Base-by-base conservation (phyloP, 2,329 filamentous ascomycete species). In the Cladosporium cucumerinum region DNA sequence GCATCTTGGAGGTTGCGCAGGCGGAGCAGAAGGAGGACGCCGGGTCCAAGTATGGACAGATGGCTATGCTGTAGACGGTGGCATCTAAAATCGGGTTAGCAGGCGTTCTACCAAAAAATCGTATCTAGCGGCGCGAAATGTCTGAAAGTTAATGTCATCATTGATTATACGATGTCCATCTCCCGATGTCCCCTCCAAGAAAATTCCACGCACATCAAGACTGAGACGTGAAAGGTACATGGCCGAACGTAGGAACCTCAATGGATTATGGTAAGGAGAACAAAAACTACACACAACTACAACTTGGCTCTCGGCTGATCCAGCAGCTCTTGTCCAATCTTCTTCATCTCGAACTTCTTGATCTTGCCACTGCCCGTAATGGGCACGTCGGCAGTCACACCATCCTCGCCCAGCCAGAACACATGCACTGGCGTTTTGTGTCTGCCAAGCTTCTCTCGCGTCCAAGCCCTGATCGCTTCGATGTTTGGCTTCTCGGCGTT, bases 351-450 rank as follows among this genome's bases (percentile, higher is more conserved):
- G 68, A 79, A 80, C 69, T 81, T 81, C 69, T 78, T 77, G 49
- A 81, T 77, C 74, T 81, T 81, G 12, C 79, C 79, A 68, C 78
- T 81, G 1, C 78, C 79, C 1, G 79, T 81, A 49, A 79, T 71
- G 11, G 79, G 79, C 0, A 80, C 69, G 21, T 71, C 65, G 7
- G 73, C 72, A 0, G 70, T 70, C 30, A 74, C 71, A 16, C 76
- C 78, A 36, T 77, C 76, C 55, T 79, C 79, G 0, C 90, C 91
- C 28, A 93, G 82, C 84, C 90, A 92, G 73, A 93, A 93, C n/a
- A 93, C 75, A 74, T 92, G 85, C 10, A 85, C 80, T 0, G 91
- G 90, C 3, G 88, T 87, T 69, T 81, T 81, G 62, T 80, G 78
- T 46, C 77, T 67, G 1, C 78, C 78, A 32, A 80, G 65, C 4